A percentile compares a stretch with the other conserved stretches of the same genome.
phyloP scores from a whole-genome alignment of 345 rosid genomes.

The Lumnitzera littorea region DNA sequence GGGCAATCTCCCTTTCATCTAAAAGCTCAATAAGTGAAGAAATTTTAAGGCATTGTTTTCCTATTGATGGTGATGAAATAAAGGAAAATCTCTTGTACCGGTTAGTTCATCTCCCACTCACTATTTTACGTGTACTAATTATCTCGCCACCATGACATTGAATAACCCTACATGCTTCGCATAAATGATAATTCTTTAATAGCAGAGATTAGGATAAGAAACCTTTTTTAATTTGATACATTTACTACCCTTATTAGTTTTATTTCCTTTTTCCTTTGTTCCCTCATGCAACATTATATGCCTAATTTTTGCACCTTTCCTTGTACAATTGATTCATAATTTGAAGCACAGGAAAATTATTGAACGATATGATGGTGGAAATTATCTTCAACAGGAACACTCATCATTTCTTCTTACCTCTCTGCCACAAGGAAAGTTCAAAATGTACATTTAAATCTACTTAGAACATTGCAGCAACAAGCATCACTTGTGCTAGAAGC shows the following conservation, averaged over 20 bases:
- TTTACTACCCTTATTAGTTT: not conserved
- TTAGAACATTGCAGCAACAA: too few species aligned
- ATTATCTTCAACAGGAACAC: not conserved
- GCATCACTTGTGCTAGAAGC: too few species aligned
- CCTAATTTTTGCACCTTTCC: too few species aligned
- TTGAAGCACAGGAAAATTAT: too few species aligned
- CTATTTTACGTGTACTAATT: not conserved
- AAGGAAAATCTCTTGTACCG: conserved; percentile 56
- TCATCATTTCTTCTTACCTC: too few species aligned
- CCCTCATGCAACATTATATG: not conserved
- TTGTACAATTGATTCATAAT: too few species aligned
- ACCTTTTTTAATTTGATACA: not conserved
- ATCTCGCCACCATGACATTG: not conserved
- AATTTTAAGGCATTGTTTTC: conserved; percentile 38
- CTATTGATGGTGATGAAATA: conserved; percentile 17
- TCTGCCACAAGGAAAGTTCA: too few species aligned
- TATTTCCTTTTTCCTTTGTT: not conserved
- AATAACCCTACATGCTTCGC: too few species aligned
- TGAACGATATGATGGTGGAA: not conserved
- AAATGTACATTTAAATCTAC: too few species aligned
- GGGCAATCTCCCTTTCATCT: conserved; percentile 37
- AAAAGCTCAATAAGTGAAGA: conserved; percentile 36
- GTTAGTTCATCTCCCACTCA: conserved; percentile 26
- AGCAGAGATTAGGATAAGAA: too few species aligned
- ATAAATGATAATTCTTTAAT: too few species aligned